These are phyloP conservation scores for Mucor sp. DNA, from an alignment of 371 early-diverging fungal genomes.

Conservation along the genomic window DNA sequence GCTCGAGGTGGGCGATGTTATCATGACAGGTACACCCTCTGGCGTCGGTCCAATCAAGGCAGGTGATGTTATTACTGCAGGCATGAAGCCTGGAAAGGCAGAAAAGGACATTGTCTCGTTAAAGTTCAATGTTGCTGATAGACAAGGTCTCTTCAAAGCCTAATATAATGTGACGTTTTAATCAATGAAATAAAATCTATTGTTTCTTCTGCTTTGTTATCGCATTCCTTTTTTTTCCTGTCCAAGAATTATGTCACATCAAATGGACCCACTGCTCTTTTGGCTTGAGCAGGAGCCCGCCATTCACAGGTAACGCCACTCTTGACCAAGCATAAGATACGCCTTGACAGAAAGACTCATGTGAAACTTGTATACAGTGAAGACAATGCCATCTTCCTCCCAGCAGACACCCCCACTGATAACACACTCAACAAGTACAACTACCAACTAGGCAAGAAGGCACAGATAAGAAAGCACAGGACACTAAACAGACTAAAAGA, in stretches of 20 bases:
- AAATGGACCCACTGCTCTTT: constrained; percentile 5
- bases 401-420: constrained; percentile 19
- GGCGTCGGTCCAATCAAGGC: constrained; percentile 85
- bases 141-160: constrained; percentile 41
- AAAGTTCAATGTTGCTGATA: constrained; percentile 39
- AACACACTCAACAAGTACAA: background rate
- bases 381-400: constrained; percentile 6
- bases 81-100: constrained; percentile 54
- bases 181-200: background rate
- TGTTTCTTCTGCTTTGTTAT: background rate
- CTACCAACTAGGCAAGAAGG: constrained; percentile 2
- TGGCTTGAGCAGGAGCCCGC: constrained; percentile 24
- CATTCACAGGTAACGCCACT: background rate
- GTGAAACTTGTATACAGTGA: background rate
- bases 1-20: constrained; percentile 79
- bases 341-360: background rate
- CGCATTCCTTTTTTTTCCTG: background rate
- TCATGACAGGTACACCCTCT: constrained; percentile 84
- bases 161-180: constrained; percentile 3
- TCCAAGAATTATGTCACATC: background rate
- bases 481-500: background rate
- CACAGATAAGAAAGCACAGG: background rate
- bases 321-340: background rate
- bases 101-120: constrained; percentile 30
- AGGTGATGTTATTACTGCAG: constrained; percentile 80